phyloP scores from a whole-genome alignment of 208 protist species.

The Naegleria gruberi region DNA sequence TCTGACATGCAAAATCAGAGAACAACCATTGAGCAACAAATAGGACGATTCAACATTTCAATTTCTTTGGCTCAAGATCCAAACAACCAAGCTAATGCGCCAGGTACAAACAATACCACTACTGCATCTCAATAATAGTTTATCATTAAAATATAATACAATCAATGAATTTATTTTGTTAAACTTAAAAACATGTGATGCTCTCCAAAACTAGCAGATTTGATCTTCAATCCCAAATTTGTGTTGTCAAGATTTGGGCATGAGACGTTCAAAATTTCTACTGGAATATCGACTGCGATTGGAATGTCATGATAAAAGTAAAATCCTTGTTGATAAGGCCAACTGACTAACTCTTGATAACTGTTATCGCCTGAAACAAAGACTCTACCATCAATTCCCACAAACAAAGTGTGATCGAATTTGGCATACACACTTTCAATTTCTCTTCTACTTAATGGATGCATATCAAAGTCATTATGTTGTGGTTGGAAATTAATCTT shows the following conservation, averaged over 20 bases:
- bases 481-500: background rate
- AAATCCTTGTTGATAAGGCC: background rate
- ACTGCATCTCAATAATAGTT: background rate
- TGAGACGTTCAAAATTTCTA: background rate
- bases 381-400: background rate
- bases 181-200: background rate
- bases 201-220: background rate
- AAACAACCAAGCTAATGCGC: background rate
- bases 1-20: background rate
- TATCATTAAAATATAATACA: background rate
- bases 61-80: background rate
- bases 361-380: background rate
- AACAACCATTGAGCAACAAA: background rate
- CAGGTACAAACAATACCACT: background rate
- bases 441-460: background rate
- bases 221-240: background rate
- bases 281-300: background rate
- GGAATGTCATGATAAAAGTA: background rate
- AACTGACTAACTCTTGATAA: background rate
- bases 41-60: background rate
- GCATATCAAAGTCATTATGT: background rate
- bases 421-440: background rate
- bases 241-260: background rate
- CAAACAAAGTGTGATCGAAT: background rate
- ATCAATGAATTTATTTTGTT: background rate